Evolutionary conservation across 176 grass and related monocot genomes (phyloP), one percentile per base, ranked within the genome.

Genomic region (Aechmea fasciata): DNA sequence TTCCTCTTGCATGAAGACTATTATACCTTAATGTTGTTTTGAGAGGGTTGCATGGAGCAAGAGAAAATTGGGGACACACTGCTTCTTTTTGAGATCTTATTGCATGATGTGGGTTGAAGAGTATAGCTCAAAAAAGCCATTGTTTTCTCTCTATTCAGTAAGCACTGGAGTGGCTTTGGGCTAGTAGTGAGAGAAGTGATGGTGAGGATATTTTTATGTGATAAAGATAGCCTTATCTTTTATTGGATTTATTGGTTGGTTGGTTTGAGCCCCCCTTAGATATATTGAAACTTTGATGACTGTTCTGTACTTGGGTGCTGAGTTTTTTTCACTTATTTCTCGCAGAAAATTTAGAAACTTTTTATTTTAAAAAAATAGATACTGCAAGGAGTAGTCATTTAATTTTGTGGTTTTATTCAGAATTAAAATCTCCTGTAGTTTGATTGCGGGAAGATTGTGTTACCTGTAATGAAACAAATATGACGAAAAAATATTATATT

Each of bases 11-110:
- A 52, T 48, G 62, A 5, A 11, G 13, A 29, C 14, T 2, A 11
- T 8, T 17, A 33, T 69, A 90, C 89, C 79, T 96, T 96, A 69
- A 89, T 90, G 67, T 75, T 77, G 81, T 69, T 96, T 48, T 87
- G 73, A 17, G 81, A 65, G 17, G 88, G 83, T 11, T 87, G 83
- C 52, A 74, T 79, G 11, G 79, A 83, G 76, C 82, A 87, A 26
- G 66, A 61, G 73, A 80, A 79, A 63, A 69, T 62, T 15, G 74
- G 68, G 17, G 76, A 13, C 51, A 69, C 68, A 11, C 17, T 85
- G 67, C 5, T 61, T 61, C 15, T 79, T 26, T 23, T 73, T 1
- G 20, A 59, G 13, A 52, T 23, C 66, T 22, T 41, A 41, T 41
- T 71, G 20, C 74, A 63, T 67, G 83, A 29, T 73, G 28, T 47